Conservation (phyloP, 2,329 filamentous ascomycete genomes). For the Trichocomaceae sp. region DNA sequence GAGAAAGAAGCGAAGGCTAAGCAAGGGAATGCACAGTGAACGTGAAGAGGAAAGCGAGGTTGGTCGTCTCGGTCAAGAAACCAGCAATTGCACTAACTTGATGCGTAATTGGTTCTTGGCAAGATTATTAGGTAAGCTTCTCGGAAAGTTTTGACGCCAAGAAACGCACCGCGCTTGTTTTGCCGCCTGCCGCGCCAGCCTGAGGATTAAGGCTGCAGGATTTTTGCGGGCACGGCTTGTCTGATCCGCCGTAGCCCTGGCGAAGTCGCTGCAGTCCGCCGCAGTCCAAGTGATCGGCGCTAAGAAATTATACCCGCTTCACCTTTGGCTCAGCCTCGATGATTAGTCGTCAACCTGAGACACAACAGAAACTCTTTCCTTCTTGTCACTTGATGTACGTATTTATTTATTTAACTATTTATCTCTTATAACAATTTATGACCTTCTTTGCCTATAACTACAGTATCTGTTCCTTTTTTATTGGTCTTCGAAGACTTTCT, state of each 20-base stretch:
- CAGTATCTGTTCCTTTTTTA: background rate
- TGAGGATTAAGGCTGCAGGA: background rate
- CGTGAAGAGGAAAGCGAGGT: background rate
- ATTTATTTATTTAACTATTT: background rate
- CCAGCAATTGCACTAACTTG: background rate
- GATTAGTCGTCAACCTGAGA: conserved; percentile 5
- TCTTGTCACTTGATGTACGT: background rate
- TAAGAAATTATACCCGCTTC: background rate
- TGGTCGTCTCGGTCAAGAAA: background rate
- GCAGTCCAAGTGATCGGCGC: background rate
- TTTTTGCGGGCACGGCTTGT: background rate
- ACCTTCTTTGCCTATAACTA: background rate
- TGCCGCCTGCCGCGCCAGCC: background rate
- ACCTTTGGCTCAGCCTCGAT: conserved; percentile 3
- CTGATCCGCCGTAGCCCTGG: background rate
- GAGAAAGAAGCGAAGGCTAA: background rate
- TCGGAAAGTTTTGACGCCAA: too few species aligned
- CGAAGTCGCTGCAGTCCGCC: background rate
- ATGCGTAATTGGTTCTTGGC: background rate
- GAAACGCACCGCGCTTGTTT: too few species aligned
- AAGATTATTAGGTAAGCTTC: background rate
- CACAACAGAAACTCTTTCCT: background rate
- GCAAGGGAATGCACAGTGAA: background rate
- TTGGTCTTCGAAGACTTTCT: background rate
- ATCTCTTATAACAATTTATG: background rate